Evolutionary conservation across 352 stramenopile species (phyloP), one percentile per base, ranked within the genome.

Genomic region (Peronospora belbahrii): DNA sequence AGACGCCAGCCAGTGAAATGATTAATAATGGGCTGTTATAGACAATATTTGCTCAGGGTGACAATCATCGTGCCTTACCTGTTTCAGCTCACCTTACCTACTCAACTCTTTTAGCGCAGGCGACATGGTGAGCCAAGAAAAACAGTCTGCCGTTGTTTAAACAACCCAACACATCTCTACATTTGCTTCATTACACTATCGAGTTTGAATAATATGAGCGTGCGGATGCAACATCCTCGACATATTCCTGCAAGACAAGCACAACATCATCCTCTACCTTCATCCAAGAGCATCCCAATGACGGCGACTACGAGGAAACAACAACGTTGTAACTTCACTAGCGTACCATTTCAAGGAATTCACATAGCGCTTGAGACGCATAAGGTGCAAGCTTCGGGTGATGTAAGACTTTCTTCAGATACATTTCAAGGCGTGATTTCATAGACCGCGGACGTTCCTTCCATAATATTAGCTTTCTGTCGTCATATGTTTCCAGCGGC

Each of bases 281-380:
- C n/a, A n/a, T n/a, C n/a, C n/a, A 30, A 42, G 10, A 27, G 17
- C 14, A 36, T 28, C n/a, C 0, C 2, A 33, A 10, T 33, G 11
- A 10, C 4, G 27, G 27, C 2, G 4, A 32, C 27, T 15, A 13
- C 27, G 5, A 27, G 5, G 23, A 28, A 28, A 28, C 22, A 20
- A 9, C 9, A 53, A 10, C 6, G 10, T 27, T 6, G 28, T 9
- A 38, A 44, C 6, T 15, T 30, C 2, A 23, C 36, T 5, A 11
- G 39, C 23, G 9, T 39, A 85, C 75, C 67, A 88, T 74, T 10
- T 88, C 76, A 9, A 88, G 48, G 18, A 88, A 88, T 34, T 88
- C 76, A 27, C 76, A 88, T 5, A 88, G 56, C 15, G 67, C 72
- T 42, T 78, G 70, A 6, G 59, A 83, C 7, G 71, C 44, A 30